phyloP scores from a whole-genome alignment of 306 rosid species.

The Cyamopsis tetragonoloba region DNA sequence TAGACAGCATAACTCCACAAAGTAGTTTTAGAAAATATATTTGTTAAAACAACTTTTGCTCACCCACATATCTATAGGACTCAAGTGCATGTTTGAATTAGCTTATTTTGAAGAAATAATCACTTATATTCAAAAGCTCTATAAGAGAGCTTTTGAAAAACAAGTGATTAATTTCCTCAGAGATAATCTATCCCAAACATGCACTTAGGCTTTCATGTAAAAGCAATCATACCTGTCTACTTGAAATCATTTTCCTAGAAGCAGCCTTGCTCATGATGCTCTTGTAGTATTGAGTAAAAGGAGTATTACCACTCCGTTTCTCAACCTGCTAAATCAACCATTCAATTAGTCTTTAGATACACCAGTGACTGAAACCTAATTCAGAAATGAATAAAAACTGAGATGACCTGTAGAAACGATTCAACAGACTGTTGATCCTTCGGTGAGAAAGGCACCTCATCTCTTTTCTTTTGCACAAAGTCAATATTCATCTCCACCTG shows the following conservation, averaged over 20 bases:
- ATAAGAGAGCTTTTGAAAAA: neutral
- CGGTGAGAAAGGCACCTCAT: slow-evolving; percentile 77
- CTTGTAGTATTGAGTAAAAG: slow-evolving; percentile 73
- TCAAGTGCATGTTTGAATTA: no score
- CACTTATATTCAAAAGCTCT: no score
- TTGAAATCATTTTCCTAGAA: slow-evolving; percentile 48
- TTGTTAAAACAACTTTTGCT: no score
- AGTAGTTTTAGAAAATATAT: no score
- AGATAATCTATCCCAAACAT: no score
- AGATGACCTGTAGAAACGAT: slow-evolving; percentile 77
- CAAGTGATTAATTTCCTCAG: slow-evolving; percentile 17
- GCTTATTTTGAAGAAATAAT: no score
- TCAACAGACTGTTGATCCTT: slow-evolving; percentile 72
- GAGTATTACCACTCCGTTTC: slow-evolving; percentile 44
- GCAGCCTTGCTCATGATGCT: slow-evolving; percentile 73
- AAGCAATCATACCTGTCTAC: slow-evolving; percentile 59
- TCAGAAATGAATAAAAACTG: neutral
- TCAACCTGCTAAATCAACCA: slow-evolving; percentile 54
- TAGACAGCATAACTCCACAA: no score
- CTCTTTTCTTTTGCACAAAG: slow-evolving; percentile 75
- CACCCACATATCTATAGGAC: no score
- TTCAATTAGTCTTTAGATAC: slow-evolving; percentile 16
- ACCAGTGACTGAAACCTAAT: neutral
- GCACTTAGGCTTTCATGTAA: no score
- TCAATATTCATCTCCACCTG: slow-evolving; percentile 83